Percentiles rank a stretch among this genome's conserved stretches.
Conservation (phyloP, 1,139 yeast species). For the Arxiozyma heterogenica region DNA sequence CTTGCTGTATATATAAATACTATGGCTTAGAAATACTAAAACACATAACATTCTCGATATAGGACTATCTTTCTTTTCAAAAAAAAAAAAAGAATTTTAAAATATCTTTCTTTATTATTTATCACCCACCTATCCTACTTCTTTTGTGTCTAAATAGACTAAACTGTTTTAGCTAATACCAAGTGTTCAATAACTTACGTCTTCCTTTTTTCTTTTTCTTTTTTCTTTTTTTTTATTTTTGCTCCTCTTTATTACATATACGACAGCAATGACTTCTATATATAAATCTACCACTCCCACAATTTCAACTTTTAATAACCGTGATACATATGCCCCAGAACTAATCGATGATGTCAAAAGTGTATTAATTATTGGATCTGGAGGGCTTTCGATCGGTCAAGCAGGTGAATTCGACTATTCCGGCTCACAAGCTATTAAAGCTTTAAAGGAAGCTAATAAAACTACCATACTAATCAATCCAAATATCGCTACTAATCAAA, state of each 20-base stretch:
- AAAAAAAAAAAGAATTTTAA: no score
- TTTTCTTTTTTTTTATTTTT: no score
- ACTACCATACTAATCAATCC: conserved; percentile 94
- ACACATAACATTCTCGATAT: no score
- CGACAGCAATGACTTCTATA: conserved; percentile 14
- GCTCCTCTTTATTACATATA: no score
- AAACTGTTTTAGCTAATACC: background rate
- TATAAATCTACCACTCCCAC: conserved; percentile 23
- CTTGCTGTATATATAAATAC: background rate
- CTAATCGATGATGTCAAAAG: conserved; percentile 84
- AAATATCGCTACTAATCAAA: conserved; percentile 96
- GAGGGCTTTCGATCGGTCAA: conserved; percentile 98
- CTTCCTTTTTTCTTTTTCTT: no score
- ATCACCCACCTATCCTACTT: background rate
- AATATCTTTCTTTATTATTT: no score
- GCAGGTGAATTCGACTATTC: conserved; percentile 99
- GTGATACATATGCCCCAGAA: conserved; percentile 30
- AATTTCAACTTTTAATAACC: conserved; percentile 6
- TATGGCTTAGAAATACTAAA: no score
- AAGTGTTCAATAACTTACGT: background rate
- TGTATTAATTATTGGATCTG: conserved; percentile 93
- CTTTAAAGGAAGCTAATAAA: conserved; percentile 94
- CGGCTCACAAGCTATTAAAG: conserved; percentile 91
- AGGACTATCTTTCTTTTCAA: no score
- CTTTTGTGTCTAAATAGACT: background rate